Conservation (phyloP, 208 protist genomes). For the Trypanosoma boissoni region DNA sequence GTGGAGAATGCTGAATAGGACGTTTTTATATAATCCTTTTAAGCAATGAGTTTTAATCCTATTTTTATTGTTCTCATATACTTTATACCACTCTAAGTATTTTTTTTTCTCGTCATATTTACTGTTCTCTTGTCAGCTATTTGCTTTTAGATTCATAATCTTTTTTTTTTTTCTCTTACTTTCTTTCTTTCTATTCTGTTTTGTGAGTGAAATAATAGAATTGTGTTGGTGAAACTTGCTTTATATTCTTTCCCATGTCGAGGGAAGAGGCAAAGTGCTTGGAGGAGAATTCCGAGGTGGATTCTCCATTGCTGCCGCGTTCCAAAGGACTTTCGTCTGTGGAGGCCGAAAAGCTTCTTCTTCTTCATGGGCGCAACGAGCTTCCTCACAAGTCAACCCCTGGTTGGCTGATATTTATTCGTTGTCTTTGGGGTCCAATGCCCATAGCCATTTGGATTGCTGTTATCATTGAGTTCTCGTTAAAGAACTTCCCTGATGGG, state of each 20-base stretch:
- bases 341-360: conserved; percentile 62
- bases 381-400: conserved; percentile 73
- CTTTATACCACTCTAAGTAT: too few species aligned
- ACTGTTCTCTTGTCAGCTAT: neutral
- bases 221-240: too few species aligned
- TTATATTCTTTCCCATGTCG: too few species aligned
- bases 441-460: conserved; percentile 87
- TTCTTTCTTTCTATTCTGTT: neutral
- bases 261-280: conserved; percentile 1
- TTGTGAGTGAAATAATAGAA: neutral
- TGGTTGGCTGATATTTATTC: conserved; percentile 77
- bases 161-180: conserved; percentile 15
- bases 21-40: conserved; percentile 8
- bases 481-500: conserved; percentile 85
- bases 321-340: conserved; percentile 57
- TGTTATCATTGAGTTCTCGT: conserved; percentile 85
- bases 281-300: too few species aligned
- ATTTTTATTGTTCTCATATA: conserved; percentile 2
- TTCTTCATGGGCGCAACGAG: conserved; percentile 73
- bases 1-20: neutral
- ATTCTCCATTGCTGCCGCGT: conserved; percentile 17
- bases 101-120: conserved; percentile 28
- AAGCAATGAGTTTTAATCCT: neutral
- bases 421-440: conserved; percentile 84
- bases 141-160: conserved; percentile 10